A percentile compares a stretch with the other conserved stretches of the same genome.
Conservation (phyloP, 2,329 filamentous ascomycete genomes). For the Canariomyces notabilis region DNA sequence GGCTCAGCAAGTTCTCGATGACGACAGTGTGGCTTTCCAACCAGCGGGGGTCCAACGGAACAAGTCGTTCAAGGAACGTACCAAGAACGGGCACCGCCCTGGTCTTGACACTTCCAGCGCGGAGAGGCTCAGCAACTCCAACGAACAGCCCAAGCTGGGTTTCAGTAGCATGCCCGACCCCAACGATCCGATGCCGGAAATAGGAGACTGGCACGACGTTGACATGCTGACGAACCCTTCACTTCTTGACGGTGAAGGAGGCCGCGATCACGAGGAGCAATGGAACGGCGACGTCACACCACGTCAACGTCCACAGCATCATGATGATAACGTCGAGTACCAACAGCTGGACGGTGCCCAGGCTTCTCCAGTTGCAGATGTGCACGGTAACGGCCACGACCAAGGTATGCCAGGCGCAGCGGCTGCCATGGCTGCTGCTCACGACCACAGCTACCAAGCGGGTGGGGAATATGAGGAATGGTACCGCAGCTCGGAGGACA, state of each 20-base stretch:
- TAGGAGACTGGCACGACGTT: constrained; percentile 59
- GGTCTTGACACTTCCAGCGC: constrained; percentile 51
- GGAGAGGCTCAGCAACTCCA: constrained; percentile 50
- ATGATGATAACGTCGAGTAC: constrained; percentile 30
- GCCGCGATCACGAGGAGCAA: constrained; percentile 37
- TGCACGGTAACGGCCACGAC: constrained; percentile 35
- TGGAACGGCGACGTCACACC: constrained; percentile 56
- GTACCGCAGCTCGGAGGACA: constrained; percentile 56
- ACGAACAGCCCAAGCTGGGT: constrained; percentile 52
- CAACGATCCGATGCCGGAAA: constrained; percentile 69
- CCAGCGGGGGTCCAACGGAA: constrained; percentile 53
- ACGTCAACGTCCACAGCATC: constrained; percentile 26
- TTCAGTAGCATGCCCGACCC: constrained; percentile 65
- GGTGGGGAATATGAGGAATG: constrained; percentile 60
- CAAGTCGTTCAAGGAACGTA: constrained; percentile 62
- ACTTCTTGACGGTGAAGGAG: constrained; percentile 68
- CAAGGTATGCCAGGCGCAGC: constrained; percentile 41
- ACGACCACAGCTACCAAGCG: constrained; percentile 49
- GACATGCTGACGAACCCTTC: constrained; percentile 84
- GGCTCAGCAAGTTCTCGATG: constrained; percentile 33
- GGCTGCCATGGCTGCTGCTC: constrained; percentile 40
- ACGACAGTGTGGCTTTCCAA: constrained; percentile 36
- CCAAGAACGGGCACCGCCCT: constrained; percentile 50
- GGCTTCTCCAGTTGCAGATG: constrained; percentile 24
- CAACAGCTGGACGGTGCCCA: constrained; percentile 28